Percentiles rank a stretch among this genome's conserved stretches.
Evolutionary conservation across 306 rosid species (phyloP).

Genomic region (Styphnolobium japonicum): DNA sequence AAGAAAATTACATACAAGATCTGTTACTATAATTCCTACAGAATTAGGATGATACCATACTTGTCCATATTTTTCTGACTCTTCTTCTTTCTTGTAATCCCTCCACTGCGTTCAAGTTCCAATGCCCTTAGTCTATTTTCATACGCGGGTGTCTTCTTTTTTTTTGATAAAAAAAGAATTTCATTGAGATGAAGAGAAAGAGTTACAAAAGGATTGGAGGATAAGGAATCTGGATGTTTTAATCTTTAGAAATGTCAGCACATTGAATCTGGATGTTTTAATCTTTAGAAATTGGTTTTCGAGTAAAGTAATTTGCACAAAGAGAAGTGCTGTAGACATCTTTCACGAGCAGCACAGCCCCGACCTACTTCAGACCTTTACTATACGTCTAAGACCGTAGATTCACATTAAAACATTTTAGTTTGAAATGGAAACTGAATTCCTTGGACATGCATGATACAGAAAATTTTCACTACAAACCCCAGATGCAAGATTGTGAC

Average conservation of each 20-base stretch:
- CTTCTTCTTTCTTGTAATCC: slow-evolving; percentile 79
- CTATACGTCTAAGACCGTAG: neutral
- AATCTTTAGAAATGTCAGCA: slow-evolving; percentile 5
- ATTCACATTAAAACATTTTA: neutral
- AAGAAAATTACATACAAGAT: slow-evolving; percentile 24
- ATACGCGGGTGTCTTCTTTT: slow-evolving; percentile 97
- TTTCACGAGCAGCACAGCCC: neutral
- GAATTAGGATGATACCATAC: slow-evolving; percentile 42
- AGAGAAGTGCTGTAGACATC: neutral
- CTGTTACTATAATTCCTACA: too few species aligned
- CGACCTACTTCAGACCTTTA: slow-evolving; percentile 20
- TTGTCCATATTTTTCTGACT: slow-evolving; percentile 68
- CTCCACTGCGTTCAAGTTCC: slow-evolving; percentile 95
- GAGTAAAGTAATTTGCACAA: slow-evolving; percentile 11
- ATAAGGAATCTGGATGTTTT: too few species aligned
- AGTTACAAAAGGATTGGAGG: too few species aligned
- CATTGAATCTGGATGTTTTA: neutral
- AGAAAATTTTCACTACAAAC: neutral
- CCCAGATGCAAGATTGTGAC: neutral
- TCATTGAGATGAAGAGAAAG: too few species aligned
- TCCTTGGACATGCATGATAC: neutral
- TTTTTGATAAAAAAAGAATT: too few species aligned
- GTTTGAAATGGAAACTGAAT: neutral
- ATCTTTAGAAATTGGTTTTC: neutral
- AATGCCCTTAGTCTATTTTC: slow-evolving; percentile 83